Evolutionary conservation across 306 rosid species (phyloP).

Genomic region (Bauhinia variegata): DNA sequence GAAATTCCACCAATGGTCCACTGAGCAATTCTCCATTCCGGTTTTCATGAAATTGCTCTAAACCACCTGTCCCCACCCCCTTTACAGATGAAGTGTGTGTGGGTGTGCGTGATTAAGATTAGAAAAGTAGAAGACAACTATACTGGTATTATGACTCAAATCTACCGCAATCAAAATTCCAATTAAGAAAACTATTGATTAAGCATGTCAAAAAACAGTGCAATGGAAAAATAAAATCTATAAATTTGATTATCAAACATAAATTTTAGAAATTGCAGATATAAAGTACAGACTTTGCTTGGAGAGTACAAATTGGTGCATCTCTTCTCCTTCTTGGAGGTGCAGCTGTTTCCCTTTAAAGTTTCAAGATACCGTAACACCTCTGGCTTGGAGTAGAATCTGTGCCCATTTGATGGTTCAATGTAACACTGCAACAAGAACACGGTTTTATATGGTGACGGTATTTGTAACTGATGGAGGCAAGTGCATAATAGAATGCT

Average conservation of each 20-base stretch:
- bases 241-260: constrained; percentile 7
- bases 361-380: constrained; percentile 73
- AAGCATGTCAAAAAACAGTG: not conserved
- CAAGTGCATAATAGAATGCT: constrained; percentile 16
- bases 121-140: no score
- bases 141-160: constrained; percentile 1
- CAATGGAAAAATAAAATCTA: constrained; percentile 7
- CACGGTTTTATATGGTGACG: constrained; percentile 25
- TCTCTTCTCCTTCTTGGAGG: constrained; percentile 40
- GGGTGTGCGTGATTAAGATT: no score
- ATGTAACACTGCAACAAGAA: constrained; percentile 66
- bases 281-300: constrained; percentile 50
- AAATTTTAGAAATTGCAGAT: constrained; percentile 19
- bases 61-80: no score
- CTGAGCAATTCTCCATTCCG: no score
- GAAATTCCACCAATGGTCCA: no score
- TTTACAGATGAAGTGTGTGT: no score
- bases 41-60: no score
- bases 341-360: constrained; percentile 40
- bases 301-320: constrained; percentile 37
- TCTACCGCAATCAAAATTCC: constrained; percentile 16
- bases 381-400: constrained; percentile 85
- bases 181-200: constrained; percentile 27
- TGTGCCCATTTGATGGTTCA: constrained; percentile 61
- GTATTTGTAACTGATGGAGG: constrained; percentile 16